Conservation (phyloP, 495 filamentous ascomycete genomes). For the Annulohypoxylon maeteangense region DNA sequence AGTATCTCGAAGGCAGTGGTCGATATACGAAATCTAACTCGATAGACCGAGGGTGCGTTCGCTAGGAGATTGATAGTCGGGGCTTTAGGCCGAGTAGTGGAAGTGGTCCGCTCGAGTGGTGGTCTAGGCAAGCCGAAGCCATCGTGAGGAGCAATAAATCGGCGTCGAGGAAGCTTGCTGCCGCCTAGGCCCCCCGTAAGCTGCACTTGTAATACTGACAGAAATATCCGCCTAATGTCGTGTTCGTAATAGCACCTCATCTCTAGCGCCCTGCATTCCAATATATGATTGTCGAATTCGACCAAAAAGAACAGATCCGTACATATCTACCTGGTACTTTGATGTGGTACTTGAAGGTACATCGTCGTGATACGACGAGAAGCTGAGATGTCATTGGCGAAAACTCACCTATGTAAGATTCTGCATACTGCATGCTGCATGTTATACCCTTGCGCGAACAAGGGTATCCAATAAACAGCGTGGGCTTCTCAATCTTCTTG, state of each 20-base stretch:
- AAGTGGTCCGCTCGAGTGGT: not conserved
- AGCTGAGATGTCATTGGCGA: constrained; percentile 14
- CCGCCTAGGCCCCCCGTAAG: constrained; percentile 3
- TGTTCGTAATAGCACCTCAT: constrained; percentile 2
- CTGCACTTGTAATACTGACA: constrained; percentile 7
- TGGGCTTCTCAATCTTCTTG: not conserved
- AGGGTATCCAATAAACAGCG: not conserved
- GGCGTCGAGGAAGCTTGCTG: not conserved
- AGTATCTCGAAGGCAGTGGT: not conserved
- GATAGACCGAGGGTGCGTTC: not conserved
- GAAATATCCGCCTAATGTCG: constrained; percentile 1
- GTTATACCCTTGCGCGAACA: constrained; percentile 2
- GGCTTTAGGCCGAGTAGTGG: not conserved
- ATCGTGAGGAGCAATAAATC: constrained; percentile 32
- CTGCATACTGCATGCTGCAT: constrained; percentile 17
- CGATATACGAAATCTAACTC: not conserved
- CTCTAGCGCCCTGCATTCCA: not conserved
- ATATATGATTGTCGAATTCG: not conserved
- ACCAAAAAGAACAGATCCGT: not conserved
- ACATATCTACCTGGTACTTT: too few relatives aligned
- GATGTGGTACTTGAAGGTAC: constrained; percentile 17
- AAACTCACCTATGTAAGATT: constrained; percentile 11
- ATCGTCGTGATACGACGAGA: constrained; percentile 9
- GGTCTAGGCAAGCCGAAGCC: constrained; percentile 19
- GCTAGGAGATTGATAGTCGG: not conserved